Evolutionary conservation across 371 early-diverging fungal species (phyloP).

Genomic region (Phascolomyces articulosus): DNA sequence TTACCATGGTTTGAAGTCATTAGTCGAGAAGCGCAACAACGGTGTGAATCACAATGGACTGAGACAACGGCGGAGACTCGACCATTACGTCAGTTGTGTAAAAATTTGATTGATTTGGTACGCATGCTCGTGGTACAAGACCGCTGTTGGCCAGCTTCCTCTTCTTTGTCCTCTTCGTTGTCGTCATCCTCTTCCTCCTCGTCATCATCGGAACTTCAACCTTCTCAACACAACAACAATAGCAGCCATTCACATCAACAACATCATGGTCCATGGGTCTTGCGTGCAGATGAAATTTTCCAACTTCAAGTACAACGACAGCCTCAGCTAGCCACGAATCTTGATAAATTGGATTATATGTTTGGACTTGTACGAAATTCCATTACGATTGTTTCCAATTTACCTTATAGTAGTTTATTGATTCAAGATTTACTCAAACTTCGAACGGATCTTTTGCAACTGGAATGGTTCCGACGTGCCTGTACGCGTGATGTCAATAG

Average conservation of each 20-base stretch:
- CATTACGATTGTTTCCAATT: constrained; percentile 37
- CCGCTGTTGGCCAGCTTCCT: neutral
- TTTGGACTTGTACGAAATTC: constrained; percentile 42
- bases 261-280: constrained; percentile 25
- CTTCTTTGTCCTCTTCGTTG: too few species aligned
- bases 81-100: constrained; percentile 41
- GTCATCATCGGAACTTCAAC: too few species aligned
- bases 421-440: constrained; percentile 44
- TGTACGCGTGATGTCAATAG: constrained; percentile 49
- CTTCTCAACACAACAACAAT: too few species aligned
- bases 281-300: constrained; percentile 40
- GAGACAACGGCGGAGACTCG: constrained; percentile 30
- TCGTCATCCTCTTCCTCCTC: too few species aligned
- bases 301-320: constrained; percentile 32
- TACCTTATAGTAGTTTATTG: constrained; percentile 43
- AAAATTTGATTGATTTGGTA: constrained; percentile 50
- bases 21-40: constrained; percentile 32
- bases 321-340: constrained; percentile 32
- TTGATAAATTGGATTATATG: constrained; percentile 42
- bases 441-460: constrained; percentile 38
- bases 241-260: too few species aligned
- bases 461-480: constrained; percentile 49
- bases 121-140: constrained; percentile 56
- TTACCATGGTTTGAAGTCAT: constrained; percentile 47
- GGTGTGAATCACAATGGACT: constrained; percentile 25